Evolutionary conservation across 1,139 yeast genomes (phyloP), one percentile per base, ranked within the genome.

Genomic region (Suhomyces kunorum): DNA sequence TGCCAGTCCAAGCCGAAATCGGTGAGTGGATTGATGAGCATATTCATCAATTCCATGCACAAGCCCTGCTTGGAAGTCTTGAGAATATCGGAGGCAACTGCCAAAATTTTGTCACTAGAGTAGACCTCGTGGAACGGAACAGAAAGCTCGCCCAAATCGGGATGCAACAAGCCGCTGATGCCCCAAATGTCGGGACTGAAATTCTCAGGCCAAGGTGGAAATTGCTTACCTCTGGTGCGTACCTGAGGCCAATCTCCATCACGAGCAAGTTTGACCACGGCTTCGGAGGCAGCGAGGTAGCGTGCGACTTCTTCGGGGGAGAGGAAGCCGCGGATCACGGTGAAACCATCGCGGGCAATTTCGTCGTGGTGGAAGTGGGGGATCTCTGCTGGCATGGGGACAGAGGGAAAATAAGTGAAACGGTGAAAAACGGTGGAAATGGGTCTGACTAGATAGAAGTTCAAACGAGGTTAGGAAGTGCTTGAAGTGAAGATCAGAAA

Each of bases 131-230:
- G 80, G 53, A 73, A 75, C 6, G 71, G 69, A 1, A 28, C 19
- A 3, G 71, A 57, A 39, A 67, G 54, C 4, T 66, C 71, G 2
- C 66, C 66, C 47, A 76, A 59, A 38, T 70, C 75, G 0, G 82
- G 82, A 48, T 76, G 74, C 53, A 77, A 61, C 38, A 77, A 61
- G 2, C 79, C 79, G 9, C 74, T 59, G 12, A 77, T 62, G 1
- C 82, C 82, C 82, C 82, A 77, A 44, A 77, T 76, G 46, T 77
- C 81, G 3, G 81, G 80, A 43, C 71, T 68, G 49, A 71, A 74
- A 48, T 74, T 73, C 47, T 64, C 61, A 11, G 81, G 81, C 81
- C 82, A 77, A 16, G 82, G 81, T 4, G 82, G 81, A 50, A 77
- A 77, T 52, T 76, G 81, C 47, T 77, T 77, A 5, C 80, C 80